Percentiles rank a stretch among this genome's conserved stretches.
Conservation (phyloP, 805 yeast genomes). For the Yarrowia sp. region DNA sequence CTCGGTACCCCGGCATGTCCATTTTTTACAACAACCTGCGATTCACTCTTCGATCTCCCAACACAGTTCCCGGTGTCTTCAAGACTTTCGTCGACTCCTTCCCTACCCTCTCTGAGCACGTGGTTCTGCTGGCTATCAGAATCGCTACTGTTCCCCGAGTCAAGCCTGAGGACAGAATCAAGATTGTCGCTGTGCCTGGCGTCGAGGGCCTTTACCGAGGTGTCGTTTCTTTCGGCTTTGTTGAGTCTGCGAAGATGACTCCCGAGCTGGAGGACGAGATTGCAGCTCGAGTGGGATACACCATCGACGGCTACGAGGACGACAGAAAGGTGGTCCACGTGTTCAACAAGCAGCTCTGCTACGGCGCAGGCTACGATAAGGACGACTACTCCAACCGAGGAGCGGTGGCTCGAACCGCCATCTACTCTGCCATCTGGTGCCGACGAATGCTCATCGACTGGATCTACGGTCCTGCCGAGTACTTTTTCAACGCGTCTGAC, state of each 20-base stretch:
- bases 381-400: constrained; percentile 1
- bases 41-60: constrained; percentile 43
- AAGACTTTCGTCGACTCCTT: constrained; percentile 43
- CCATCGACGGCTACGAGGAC: not conserved
- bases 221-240: constrained; percentile 51
- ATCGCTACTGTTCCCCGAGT: constrained; percentile 47
- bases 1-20: constrained; percentile 40
- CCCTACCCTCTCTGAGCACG: constrained; percentile 44
- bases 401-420: not conserved
- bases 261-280: constrained; percentile 15
- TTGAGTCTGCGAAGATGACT: constrained; percentile 27
- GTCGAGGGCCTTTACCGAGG: constrained; percentile 51
- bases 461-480: constrained; percentile 23
- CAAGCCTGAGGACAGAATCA: constrained; percentile 42
- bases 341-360: constrained; percentile 24
- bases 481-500: constrained; percentile 22
- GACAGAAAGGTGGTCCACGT: constrained; percentile 22
- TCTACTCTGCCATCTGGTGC: constrained; percentile 17
- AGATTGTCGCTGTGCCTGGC: constrained; percentile 43
- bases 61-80: constrained; percentile 48
- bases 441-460: constrained; percentile 20
- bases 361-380: constrained; percentile 6
- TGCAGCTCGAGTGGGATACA: constrained; percentile 12
- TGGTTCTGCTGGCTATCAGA: constrained; percentile 47
- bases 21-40: constrained; percentile 44